phyloP scores from a whole-genome alignment of 164 flowering plant genomes.

The Platanus orientalis region DNA sequence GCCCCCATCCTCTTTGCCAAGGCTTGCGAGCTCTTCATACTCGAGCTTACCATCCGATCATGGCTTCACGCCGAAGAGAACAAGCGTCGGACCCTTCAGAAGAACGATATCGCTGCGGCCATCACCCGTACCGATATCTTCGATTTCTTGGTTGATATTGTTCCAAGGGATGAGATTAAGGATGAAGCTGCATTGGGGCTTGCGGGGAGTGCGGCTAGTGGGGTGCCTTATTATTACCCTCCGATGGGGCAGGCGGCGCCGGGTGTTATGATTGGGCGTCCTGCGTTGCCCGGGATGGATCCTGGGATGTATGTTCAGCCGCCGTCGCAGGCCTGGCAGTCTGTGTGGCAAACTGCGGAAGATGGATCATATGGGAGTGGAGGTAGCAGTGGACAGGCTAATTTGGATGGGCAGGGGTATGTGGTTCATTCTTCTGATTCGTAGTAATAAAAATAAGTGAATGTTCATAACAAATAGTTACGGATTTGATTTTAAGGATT shows the following conservation, averaged over 20 bases:
- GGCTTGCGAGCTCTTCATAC: conserved; percentile 94
- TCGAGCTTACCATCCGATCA: conserved; percentile 83
- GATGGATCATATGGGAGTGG: conserved; percentile 25
- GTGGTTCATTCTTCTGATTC: conserved; percentile 12
- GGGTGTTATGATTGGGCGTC: conserved; percentile 33
- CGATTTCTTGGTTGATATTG: no score
- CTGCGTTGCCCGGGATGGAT: conserved; percentile 21
- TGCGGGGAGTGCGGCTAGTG: conserved; percentile 19
- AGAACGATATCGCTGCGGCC: conserved; percentile 92
- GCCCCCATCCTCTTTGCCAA: conserved; percentile 86
- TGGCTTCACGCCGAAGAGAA: conserved; percentile 97
- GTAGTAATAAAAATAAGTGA: not conserved
- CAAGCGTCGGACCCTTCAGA: conserved; percentile 90
- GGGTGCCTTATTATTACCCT: conserved; percentile 39
- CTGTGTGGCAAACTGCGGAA: conserved; percentile 34
- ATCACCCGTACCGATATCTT: conserved; percentile 80
- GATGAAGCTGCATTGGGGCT: conserved; percentile 36
- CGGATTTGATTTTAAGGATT: conserved; percentile 1
- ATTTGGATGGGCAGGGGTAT: conserved; percentile 30
- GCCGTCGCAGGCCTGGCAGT: no score
- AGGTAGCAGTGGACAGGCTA: conserved; percentile 19
- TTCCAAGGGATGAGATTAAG: conserved; percentile 79
- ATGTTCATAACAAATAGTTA: not conserved
- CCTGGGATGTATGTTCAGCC: conserved; percentile 21
- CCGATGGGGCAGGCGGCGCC: conserved; percentile 27